These are phyloP conservation scores for Metschnikowia cerradonensis DNA, from an alignment of 805 yeast genomes.

Conservation along the genomic window DNA sequence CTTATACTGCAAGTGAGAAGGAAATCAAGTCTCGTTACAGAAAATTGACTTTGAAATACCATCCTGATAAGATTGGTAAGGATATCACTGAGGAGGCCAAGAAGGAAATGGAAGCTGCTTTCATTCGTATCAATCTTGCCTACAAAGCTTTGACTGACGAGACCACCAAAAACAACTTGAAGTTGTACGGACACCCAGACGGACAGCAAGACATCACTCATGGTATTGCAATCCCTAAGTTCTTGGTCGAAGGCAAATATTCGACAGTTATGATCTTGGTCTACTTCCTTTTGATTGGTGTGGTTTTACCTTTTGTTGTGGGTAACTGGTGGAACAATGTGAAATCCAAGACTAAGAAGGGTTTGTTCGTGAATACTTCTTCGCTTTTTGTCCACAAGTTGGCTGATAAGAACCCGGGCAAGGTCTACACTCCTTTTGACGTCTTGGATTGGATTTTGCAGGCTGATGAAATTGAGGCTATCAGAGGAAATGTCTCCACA, in stretches of 20 bases:
- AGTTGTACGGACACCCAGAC: conserved; percentile 94
- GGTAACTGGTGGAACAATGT: conserved; percentile 89
- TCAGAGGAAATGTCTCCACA: conserved; percentile 39
- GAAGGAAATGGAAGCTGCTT: conserved; percentile 63
- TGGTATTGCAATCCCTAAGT: conserved; percentile 94
- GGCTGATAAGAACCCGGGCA: conserved; percentile 71
- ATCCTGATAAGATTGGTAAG: conserved; percentile 86
- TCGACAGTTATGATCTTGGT: conserved; percentile 58
- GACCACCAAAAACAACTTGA: conserved; percentile 70
- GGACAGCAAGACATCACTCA: conserved; percentile 89
- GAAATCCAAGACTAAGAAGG: conserved; percentile 74
- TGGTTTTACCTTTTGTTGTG: conserved; percentile 74
- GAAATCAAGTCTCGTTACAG: conserved; percentile 81
- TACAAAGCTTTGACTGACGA: conserved; percentile 95
- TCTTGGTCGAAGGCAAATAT: conserved; percentile 77
- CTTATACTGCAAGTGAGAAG: conserved; percentile 62
- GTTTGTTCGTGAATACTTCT: conserved; percentile 83
- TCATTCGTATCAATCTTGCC: conserved; percentile 82
- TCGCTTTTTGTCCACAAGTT: conserved; percentile 65
- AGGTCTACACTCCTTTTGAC: conserved; percentile 52
- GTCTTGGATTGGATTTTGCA: conserved; percentile 57
- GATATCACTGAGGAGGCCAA: conserved; percentile 55
- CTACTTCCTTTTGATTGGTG: conserved; percentile 71
- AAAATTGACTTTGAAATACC: conserved; percentile 80
- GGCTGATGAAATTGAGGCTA: conserved; percentile 58